Base-by-base conservation (phyloP, 805 yeast genomes). In the Wickerhamiella kurtzmanii region DNA sequence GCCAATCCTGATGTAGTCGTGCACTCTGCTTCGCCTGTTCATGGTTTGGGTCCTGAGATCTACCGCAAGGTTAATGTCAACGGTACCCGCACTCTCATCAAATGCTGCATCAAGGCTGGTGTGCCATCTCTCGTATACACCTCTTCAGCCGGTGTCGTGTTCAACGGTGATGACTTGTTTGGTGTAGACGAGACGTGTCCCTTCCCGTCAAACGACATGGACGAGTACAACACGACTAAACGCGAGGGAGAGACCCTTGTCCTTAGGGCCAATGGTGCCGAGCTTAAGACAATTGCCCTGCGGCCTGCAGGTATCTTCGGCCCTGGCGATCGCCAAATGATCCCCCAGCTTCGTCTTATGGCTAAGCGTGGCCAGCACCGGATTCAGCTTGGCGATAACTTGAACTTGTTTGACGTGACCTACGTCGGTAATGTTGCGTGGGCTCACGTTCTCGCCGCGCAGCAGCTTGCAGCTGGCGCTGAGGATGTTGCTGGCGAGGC, bases 281-380 rank as follows among this genome's bases (percentile, higher is more conserved):
- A 69, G 1, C 74, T 88, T 53, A 66, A 73, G 43, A 92, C 98
- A 0, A 82, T 84, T 35, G 92, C 96, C 1, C 65, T 92, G 43
- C 76, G 99, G 52, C 98, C 98, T 1, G 96, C 98, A 1, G 99
- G 98, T 37, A 87, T 92, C 43, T 92, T 92, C 68, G 99, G 98
- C 3, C 98, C 97, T 4, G 97, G 98, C 40, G 98, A 92, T 63
- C 77, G 98, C 50, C 99, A 92, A 63, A 68, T 92, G 59, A 92
- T 92, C 41, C 98, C 98, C 11, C 95, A 94, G 2, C 70, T 92
- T 49, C 77, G 95, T 60, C 73, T 73, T 15, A 95, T 85, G 40
- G 87, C 95, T 2, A 73, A 74, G 49, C 67, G 76, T 46, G 95
- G 95, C 6, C 96, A 89, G 64, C 81, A 92, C 19, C 82, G 82